phyloP scores from a whole-genome alignment of 2,329 filamentous ascomycete genomes.

The Apiospora aurea region DNA sequence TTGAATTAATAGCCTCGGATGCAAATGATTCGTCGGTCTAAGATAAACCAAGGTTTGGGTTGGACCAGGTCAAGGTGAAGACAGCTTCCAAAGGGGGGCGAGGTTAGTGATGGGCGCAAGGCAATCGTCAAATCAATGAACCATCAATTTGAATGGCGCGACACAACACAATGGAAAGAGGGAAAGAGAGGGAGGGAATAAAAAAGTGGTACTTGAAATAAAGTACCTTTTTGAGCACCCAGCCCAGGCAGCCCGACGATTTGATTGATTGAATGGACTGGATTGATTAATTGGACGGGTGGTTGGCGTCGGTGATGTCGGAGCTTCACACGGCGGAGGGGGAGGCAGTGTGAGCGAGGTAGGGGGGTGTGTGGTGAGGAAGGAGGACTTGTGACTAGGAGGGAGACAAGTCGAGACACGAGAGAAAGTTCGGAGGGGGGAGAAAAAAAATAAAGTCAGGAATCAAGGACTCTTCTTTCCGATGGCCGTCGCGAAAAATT shows the following conservation, averaged over 20 bases:
- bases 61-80: slow-evolving; percentile 26
- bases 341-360: slow-evolving; percentile 27
- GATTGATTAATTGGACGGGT: slow-evolving; percentile 23
- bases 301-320: slow-evolving; percentile 30
- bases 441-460: slow-evolving; percentile 43
- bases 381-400: slow-evolving; percentile 30
- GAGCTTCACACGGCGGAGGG: slow-evolving; percentile 35
- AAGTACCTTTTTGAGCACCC: slow-evolving; percentile 28
- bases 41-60: slow-evolving; percentile 14
- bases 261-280: slow-evolving; percentile 9
- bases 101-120: slow-evolving; percentile 11
- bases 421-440: slow-evolving; percentile 33
- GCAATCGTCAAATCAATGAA: slow-evolving; percentile 33
- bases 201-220: slow-evolving; percentile 38
- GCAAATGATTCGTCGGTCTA: slow-evolving; percentile 24
- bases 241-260: background rate
- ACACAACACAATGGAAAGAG: slow-evolving; percentile 26
- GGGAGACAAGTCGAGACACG: slow-evolving; percentile 43
- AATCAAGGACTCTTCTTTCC: slow-evolving; percentile 40
- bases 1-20: slow-evolving; percentile 26
- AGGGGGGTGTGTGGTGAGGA: slow-evolving; percentile 29
- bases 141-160: slow-evolving; percentile 32
- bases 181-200: slow-evolving; percentile 19
- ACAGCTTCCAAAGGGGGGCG: slow-evolving; percentile 16
- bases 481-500: slow-evolving; percentile 45